phyloP scores from a whole-genome alignment of 2,329 filamentous ascomycete species.

The Arthrinium puccinioides region DNA sequence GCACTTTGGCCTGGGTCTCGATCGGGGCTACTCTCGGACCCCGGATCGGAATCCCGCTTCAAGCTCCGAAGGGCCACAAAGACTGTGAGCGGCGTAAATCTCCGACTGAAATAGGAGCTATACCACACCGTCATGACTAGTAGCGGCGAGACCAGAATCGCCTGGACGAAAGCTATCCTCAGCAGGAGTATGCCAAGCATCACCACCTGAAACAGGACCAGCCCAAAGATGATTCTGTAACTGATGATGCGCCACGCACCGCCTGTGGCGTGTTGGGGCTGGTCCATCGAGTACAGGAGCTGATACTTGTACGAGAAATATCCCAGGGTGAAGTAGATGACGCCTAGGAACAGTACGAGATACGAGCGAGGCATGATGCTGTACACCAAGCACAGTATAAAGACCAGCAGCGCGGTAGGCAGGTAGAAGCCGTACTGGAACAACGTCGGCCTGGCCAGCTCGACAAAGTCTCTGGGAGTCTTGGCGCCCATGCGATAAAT shows the following conservation, averaged over 20 bases:
- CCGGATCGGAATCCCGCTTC: slow-evolving; percentile 50
- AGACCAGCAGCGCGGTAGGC: slow-evolving; percentile 83
- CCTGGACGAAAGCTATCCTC: slow-evolving; percentile 63
- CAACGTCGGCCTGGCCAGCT: slow-evolving; percentile 71
- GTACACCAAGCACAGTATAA: slow-evolving; percentile 94
- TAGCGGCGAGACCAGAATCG: slow-evolving; percentile 68
- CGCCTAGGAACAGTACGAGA: slow-evolving; percentile 72
- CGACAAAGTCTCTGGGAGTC: slow-evolving; percentile 83
- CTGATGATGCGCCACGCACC: slow-evolving; percentile 96
- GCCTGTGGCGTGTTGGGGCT: slow-evolving; percentile 88
- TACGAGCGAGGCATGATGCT: slow-evolving; percentile 76
- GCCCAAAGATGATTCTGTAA: slow-evolving; percentile 77
- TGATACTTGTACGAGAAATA: slow-evolving; percentile 96
- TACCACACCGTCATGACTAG: slow-evolving; percentile 82
- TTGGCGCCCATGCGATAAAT: slow-evolving; percentile 70
- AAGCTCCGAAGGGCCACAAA: slow-evolving; percentile 91
- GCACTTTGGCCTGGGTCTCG: slow-evolving; percentile 25
- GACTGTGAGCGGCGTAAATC: slow-evolving; percentile 81
- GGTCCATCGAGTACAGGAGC: slow-evolving; percentile 95
- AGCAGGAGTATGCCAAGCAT: slow-evolving; percentile 82
- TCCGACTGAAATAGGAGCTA: slow-evolving; percentile 69
- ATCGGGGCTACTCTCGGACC: slow-evolving; percentile 27
- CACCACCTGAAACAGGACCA: slow-evolving; percentile 83
- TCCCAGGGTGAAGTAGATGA: slow-evolving; percentile 76
- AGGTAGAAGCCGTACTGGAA: slow-evolving; percentile 97